Percentiles rank a stretch among this genome's conserved stretches.
phyloP scores from a whole-genome alignment of 2,329 filamentous ascomycete species.

The Venturia pyrina region DNA sequence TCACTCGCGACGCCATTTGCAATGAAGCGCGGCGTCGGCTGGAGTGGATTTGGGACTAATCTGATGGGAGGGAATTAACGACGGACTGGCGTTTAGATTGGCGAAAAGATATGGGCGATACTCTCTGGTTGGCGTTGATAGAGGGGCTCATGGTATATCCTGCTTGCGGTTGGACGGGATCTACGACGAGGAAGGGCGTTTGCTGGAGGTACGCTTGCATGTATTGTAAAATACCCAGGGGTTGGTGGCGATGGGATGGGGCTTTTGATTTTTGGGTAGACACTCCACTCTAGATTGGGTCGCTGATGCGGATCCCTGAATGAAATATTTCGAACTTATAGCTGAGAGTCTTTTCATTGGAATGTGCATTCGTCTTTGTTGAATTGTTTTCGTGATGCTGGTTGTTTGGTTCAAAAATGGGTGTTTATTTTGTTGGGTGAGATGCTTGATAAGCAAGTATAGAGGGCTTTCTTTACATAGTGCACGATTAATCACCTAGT shows the following conservation, averaged over 20 bases:
- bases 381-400: too few species aligned
- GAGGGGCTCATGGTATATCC: not conserved
- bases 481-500: too few species aligned
- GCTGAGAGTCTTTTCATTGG: too few species aligned
- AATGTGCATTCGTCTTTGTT: too few species aligned
- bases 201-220: not conserved
- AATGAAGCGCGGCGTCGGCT: not conserved
- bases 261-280: not conserved
- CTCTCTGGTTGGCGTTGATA: not conserved
- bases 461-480: too few species aligned
- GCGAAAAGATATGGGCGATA: not conserved
- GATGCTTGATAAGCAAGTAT: too few species aligned
- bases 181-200: not conserved
- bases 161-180: not conserved
- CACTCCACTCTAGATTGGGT: constrained; percentile 4
- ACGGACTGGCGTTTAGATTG: not conserved
- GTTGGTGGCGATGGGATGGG: not conserved
- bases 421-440: too few species aligned
- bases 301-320: not conserved
- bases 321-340: not conserved
- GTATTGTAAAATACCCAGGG: constrained; percentile 5
- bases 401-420: too few species aligned
- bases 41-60: not conserved
- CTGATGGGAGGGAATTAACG: not conserved
- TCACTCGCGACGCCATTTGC: not conserved